Evolutionary conservation across 225 moss, liverwort and hornwort genomes (phyloP), one percentile per base, ranked within the genome.

Genomic region (Neckera pumila): DNA sequence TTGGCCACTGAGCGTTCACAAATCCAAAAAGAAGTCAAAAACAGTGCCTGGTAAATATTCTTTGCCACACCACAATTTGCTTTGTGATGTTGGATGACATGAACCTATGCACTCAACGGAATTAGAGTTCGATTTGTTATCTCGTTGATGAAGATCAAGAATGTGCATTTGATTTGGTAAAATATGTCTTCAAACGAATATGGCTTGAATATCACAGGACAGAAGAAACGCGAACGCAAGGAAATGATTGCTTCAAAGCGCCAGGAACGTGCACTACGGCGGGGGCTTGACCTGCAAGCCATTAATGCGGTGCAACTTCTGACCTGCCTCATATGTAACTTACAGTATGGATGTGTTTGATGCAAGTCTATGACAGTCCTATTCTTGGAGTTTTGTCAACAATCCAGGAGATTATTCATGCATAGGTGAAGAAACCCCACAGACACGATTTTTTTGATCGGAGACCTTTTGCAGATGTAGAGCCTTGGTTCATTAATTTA

Each of bases 211-310:
- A 61, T 91, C 11, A 56, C 90, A 98, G 98, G 98, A 66, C 92
- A 97, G 88, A 99, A 99, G 82, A 95, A 95, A 82, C 87, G 86
- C 79, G 92, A 96, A 69, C 94, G 95, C 80, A 95, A 95, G 91
- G 92, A 95, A 81, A 93, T 60, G 53, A 96, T 99, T 90, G 95
- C 93, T 90, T 86, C 89, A 42, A 96, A 97, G 91, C 96, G 97
- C 34, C 88, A 89, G 87, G 93, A 94, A 78, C 94, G 98, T 54
- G 96, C 97, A 61, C n/a, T 87, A 80, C 79, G 87, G 47, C 95
- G 94, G 54, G 97, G 96, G 14, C 93, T 96, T 93, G 95, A 99
- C 85, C 70, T 99, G 47, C 89, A 77, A 90, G 94, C 91, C 65
- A 90, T 96, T 81, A 99, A 96, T 88, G 91, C 86, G 93, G 98